Conservation (phyloP, 768 basidiomycete genomes). For the Rubroboletus satanas region DNA sequence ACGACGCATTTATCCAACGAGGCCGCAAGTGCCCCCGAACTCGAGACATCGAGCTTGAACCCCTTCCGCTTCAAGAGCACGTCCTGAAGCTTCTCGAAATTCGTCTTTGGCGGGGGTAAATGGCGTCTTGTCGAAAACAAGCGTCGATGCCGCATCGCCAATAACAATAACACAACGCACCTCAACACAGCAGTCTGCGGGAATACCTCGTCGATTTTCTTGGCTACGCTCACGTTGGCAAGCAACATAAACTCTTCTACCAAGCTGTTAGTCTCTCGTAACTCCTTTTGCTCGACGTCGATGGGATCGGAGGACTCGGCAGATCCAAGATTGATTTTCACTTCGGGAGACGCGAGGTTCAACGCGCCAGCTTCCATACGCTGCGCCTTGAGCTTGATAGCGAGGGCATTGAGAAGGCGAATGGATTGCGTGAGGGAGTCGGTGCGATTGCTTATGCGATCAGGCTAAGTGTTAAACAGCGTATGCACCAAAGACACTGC, state of each 20-base stretch:
- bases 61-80: constrained; percentile 83
- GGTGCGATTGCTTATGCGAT: constrained; percentile 51
- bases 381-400: constrained; percentile 75
- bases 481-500: constrained; percentile 24
- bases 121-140: constrained; percentile 59
- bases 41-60: constrained; percentile 81
- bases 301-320: constrained; percentile 93
- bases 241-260: constrained; percentile 99
- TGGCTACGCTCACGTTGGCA: constrained; percentile 92
- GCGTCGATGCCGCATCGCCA: constrained; percentile 3
- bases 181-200: constrained; percentile 93
- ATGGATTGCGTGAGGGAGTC: constrained; percentile 85
- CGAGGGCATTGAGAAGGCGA: constrained; percentile 82
- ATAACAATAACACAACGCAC: constrained; percentile 34
- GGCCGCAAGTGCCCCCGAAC: constrained; percentile 82
- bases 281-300: constrained; percentile 93
- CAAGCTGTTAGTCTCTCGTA: constrained; percentile 89
- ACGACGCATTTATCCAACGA: constrained; percentile 88
- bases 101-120: constrained; percentile 83
- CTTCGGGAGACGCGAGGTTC: constrained; percentile 96
- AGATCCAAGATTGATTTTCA: constrained; percentile 93
- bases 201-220: constrained; percentile 89
- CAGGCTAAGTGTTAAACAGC: background rate
- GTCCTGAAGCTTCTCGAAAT: constrained; percentile 95
- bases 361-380: constrained; percentile 97